Conservation (phyloP, 768 basidiomycete genomes). For the Melanogaster broomeanus region DNA sequence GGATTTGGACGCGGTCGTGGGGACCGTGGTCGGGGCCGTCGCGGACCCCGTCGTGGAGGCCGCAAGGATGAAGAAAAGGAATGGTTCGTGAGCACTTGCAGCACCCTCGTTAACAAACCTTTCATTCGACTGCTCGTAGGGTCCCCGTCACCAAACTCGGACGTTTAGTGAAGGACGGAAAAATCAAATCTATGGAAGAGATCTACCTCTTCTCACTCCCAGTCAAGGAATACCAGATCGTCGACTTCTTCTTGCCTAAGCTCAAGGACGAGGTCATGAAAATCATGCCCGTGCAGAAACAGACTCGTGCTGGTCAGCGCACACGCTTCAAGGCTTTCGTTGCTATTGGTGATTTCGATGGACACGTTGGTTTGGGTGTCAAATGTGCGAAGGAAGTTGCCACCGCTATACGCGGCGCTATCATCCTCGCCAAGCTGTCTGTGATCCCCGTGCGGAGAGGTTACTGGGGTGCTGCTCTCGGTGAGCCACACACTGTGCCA, state of each 20-base stretch:
- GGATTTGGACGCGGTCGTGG: constrained; percentile 87
- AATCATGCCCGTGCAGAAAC: constrained; percentile 99
- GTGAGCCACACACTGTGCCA: constrained; percentile 98
- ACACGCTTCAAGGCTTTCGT: constrained; percentile 99
- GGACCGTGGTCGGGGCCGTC: constrained; percentile 61
- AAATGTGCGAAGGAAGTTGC: constrained; percentile 99
- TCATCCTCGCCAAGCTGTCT: constrained; percentile 97
- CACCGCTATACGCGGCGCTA: constrained; percentile 98
- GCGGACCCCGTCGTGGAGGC: constrained; percentile 89
- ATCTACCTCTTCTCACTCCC: constrained; percentile 99
- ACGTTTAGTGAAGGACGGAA: constrained; percentile 98
- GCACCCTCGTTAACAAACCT: constrained; percentile 1
- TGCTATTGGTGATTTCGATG: constrained; percentile 98
- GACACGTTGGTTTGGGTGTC: constrained; percentile 98
- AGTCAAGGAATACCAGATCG: constrained; percentile 99
- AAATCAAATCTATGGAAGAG: constrained; percentile 99
- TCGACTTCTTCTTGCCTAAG: constrained; percentile 98
- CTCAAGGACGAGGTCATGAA: constrained; percentile 99
- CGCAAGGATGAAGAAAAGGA: constrained; percentile 99
- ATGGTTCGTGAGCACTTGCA: constrained; percentile 61
- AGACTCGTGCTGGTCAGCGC: constrained; percentile 98
- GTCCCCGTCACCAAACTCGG: constrained; percentile 98
- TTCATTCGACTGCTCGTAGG: constrained; percentile 46
- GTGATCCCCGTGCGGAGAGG: constrained; percentile 98
- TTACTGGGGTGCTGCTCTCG: constrained; percentile 99